Evolutionary conservation across 164 flowering plant genomes (phyloP).

Genomic region (Tetracentron sinense): DNA sequence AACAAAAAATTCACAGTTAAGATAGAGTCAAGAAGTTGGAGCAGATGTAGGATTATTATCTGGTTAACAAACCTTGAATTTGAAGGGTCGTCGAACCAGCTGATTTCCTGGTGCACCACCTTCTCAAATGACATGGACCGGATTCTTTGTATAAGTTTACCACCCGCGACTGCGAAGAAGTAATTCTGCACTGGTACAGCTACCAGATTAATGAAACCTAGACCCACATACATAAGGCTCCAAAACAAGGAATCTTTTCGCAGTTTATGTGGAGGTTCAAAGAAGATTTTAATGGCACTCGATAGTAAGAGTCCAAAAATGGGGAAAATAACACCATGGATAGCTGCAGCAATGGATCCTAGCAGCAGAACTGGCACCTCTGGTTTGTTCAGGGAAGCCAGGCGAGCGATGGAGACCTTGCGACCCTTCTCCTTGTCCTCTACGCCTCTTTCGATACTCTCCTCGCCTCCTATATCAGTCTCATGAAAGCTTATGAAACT

Average conservation of each 20-base stretch:
- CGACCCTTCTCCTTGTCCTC: not conserved
- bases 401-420: not conserved
- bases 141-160: slow-evolving; percentile 12
- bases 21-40: not conserved
- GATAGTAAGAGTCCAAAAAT: slow-evolving; percentile 12
- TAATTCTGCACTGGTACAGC: slow-evolving; percentile 8
- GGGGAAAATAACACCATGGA: slow-evolving; percentile 14
- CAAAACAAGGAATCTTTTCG: slow-evolving; percentile 8
- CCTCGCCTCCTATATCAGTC: not conserved
- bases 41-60: not conserved
- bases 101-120: slow-evolving; percentile 14
- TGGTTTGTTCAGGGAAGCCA: slow-evolving; percentile 17
- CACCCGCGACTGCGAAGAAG: slow-evolving; percentile 11
- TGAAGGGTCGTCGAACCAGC: slow-evolving; percentile 13
- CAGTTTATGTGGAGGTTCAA: slow-evolving; percentile 5
- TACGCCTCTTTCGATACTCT: not conserved
- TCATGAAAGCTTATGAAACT: slow-evolving; percentile 1
- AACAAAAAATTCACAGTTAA: not conserved
- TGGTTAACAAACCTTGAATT: slow-evolving; percentile 10
- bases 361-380: slow-evolving; percentile 12
- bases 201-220: slow-evolving; percentile 4
- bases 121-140: slow-evolving; percentile 13
- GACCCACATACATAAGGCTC: slow-evolving; percentile 6
- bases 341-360: slow-evolving; percentile 15
- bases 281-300: slow-evolving; percentile 12